Conservation (phyloP, 352 stramenopile genomes). For the Pythium periplocum region DNA sequence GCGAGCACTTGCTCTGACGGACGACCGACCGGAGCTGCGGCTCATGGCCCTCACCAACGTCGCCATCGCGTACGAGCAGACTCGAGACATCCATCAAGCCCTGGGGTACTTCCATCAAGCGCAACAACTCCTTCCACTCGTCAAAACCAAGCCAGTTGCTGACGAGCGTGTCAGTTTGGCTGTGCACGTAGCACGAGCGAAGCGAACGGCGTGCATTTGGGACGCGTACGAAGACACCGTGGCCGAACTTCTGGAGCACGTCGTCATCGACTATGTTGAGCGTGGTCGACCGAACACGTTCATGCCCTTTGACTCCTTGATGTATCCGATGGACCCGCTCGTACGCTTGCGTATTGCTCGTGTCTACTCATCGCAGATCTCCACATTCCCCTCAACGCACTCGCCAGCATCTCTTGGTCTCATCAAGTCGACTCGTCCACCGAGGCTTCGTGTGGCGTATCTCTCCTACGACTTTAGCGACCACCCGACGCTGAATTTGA, state of each 20-base stretch:
- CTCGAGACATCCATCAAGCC: conserved; percentile 25
- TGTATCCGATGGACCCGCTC: conserved; percentile 27
- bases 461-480: conserved; percentile 79
- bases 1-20: conserved; percentile 23
- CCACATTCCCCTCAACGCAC: not conserved
- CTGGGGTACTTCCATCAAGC: conserved; percentile 26
- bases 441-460: conserved; percentile 57
- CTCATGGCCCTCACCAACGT: conserved; percentile 42
- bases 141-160: conserved; percentile 7
- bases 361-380: conserved; percentile 22
- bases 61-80: conserved; percentile 34
- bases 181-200: conserved; percentile 32
- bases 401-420: no score
- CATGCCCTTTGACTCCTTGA: conserved; percentile 71
- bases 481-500: conserved; percentile 73
- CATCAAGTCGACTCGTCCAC: not conserved
- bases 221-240: conserved; percentile 24
- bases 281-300: conserved; percentile 21
- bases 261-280: conserved; percentile 21
- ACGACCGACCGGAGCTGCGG: conserved; percentile 1
- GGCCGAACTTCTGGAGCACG: conserved; percentile 26
- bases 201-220: conserved; percentile 51
- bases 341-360: conserved; percentile 38
- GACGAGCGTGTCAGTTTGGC: conserved; percentile 1
- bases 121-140: conserved; percentile 9